Conservation (phyloP, 768 basidiomycete species). For the Leccinum subgranulosum region DNA sequence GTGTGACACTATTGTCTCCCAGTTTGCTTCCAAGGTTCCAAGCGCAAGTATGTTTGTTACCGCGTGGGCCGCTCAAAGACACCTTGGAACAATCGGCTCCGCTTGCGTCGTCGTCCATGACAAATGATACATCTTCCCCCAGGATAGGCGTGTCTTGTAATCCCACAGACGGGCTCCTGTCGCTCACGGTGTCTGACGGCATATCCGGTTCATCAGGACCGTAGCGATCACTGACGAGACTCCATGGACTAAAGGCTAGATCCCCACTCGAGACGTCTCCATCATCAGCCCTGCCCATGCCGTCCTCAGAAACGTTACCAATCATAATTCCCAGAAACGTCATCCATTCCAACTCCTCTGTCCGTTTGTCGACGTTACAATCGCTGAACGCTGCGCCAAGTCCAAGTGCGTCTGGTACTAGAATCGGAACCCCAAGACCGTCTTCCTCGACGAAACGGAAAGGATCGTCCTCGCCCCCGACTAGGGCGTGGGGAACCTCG, state of each 20-base stretch:
- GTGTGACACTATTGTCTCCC: not conserved
- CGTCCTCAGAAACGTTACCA: not conserved
- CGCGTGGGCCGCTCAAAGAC: not conserved
- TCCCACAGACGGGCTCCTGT: not conserved
- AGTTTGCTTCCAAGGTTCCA: not conserved
- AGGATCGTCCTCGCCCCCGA: not conserved
- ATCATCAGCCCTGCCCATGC: not conserved
- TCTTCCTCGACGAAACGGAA: not conserved
- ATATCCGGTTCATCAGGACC: not conserved
- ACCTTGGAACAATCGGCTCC: not conserved
- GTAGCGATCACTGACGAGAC: not conserved
- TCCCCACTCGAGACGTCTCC: not conserved
- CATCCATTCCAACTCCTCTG: not conserved
- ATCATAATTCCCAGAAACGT: not conserved
- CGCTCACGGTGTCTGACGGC: not conserved
- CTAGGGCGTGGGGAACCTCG: not conserved
- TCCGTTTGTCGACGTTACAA: not conserved
- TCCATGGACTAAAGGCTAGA: not conserved
- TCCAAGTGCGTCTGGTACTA: not conserved
- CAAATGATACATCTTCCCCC: conserved; percentile 1
- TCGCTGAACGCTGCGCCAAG: not conserved
- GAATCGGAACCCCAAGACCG: not conserved
- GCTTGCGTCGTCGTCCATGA: not conserved
- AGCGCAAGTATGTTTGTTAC: not conserved
- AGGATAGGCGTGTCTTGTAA: not conserved